phyloP scores from a whole-genome alignment of 495 filamentous ascomycete genomes.

The Eremomyces bilateralis region DNA sequence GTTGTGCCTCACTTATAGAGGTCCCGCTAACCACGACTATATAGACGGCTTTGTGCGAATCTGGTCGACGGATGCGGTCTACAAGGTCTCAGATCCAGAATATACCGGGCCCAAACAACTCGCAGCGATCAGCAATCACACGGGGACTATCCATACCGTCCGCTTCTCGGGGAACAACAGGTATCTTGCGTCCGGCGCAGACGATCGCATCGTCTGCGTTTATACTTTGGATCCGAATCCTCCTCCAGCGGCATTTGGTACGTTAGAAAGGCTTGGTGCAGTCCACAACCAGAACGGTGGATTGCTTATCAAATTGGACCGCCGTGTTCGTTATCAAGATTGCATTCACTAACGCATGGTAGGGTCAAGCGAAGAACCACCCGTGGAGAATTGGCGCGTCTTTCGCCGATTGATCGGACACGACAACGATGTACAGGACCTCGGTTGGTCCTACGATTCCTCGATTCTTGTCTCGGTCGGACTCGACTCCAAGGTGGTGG shows the following conservation, averaged over 20 bases:
- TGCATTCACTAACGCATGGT: too few species aligned
- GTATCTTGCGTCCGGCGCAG: constrained; percentile 87
- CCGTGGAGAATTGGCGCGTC: constrained; percentile 93
- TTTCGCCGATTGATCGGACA: constrained; percentile 81
- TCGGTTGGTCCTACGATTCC: constrained; percentile 92
- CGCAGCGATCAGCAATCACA: constrained; percentile 93
- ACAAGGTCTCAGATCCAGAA: constrained; percentile 44
- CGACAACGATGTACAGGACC: constrained; percentile 95
- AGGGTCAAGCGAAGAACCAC: constrained; percentile 79
- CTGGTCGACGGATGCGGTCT: constrained; percentile 90
- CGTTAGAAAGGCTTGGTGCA: constrained; percentile 10
- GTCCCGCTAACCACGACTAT: neutral
- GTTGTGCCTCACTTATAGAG: constrained; percentile 1
- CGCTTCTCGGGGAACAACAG: constrained; percentile 84
- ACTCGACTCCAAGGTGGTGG: constrained; percentile 89
- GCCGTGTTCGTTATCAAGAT: too few species aligned
- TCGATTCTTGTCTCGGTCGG: constrained; percentile 91
- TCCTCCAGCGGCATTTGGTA: constrained; percentile 56
- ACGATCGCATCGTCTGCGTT: constrained; percentile 95
- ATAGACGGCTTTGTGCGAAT: constrained; percentile 89
- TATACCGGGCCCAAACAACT: constrained; percentile 72
- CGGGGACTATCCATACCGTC: constrained; percentile 89
- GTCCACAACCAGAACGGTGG: constrained; percentile 6
- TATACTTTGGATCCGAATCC: constrained; percentile 74
- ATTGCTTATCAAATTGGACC: too few species aligned